Conservation (phyloP, 2,329 filamentous ascomycete genomes). For the Aspergillus sergii region DNA sequence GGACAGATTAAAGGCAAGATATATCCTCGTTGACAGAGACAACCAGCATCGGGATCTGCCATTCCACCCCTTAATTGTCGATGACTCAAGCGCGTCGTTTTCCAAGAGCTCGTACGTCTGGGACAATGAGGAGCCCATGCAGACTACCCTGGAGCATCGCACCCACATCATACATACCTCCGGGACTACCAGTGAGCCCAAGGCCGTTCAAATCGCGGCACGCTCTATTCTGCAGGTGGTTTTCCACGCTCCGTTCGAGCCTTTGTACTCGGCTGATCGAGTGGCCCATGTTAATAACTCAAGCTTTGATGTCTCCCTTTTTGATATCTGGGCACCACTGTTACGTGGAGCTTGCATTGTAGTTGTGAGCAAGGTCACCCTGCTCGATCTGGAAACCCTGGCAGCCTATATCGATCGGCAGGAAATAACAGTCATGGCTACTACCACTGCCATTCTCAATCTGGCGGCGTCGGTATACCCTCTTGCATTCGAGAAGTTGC, state of each 20-base stretch:
- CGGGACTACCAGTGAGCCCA: constrained; percentile 25
- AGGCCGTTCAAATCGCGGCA: constrained; percentile 27
- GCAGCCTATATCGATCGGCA: neutral
- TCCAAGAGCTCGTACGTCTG: neutral
- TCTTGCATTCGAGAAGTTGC: neutral
- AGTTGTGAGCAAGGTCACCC: neutral
- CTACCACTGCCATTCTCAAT: neutral
- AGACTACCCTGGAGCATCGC: neutral
- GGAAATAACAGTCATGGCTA: neutral
- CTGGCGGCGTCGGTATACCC: neutral
- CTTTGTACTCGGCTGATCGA: constrained; percentile 13
- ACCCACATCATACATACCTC: constrained; percentile 27
- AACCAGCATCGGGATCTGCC: neutral
- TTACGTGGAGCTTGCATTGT: constrained; percentile 22
- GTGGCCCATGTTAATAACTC: constrained; percentile 26
- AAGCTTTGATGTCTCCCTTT: constrained; percentile 29
- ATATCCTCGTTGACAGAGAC: neutral
- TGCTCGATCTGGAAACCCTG: neutral
- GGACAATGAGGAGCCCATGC: neutral
- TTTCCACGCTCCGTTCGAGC: constrained; percentile 20
- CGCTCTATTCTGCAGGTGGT: constrained; percentile 24
- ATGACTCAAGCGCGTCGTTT: neutral
- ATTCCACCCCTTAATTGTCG: neutral
- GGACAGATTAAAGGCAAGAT: constrained; percentile 5
- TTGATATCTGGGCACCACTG: constrained; percentile 27